These are phyloP conservation scores for Malbranchea cinnamomea DNA, from an alignment of 2,329 filamentous ascomycete species.

Conservation along the genomic window DNA sequence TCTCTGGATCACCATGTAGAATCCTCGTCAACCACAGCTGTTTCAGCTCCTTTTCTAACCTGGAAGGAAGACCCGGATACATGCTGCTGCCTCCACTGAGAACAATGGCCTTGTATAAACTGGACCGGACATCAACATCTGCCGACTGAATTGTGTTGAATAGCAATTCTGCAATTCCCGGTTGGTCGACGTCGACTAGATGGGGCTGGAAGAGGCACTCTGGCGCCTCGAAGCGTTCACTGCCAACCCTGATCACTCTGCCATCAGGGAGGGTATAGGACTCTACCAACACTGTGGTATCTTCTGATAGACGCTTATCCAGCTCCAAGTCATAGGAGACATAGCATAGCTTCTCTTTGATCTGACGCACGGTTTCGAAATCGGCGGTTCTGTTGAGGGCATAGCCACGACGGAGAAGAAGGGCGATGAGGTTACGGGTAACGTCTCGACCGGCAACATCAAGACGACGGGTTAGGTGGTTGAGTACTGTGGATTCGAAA, in stretches of 20 bases:
- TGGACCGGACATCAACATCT: conserved; percentile 86
- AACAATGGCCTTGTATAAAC: conserved; percentile 93
- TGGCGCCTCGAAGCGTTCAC: conserved; percentile 92
- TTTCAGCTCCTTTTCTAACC: conserved; percentile 96
- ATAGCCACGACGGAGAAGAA: conserved; percentile 85
- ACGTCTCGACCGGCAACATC: conserved; percentile 95
- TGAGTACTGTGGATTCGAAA: conserved; percentile 94
- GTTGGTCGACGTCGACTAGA: conserved; percentile 92
- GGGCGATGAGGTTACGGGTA: conserved; percentile 92
- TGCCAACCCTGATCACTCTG: conserved; percentile 87
- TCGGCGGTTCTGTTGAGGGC: conserved; percentile 95
- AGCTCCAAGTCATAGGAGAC: conserved; percentile 96
- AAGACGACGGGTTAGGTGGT: conserved; percentile 84
- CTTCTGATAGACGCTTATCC: conserved; percentile 89
- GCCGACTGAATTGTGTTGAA: conserved; percentile 98
- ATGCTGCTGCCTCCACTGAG: conserved; percentile 95
- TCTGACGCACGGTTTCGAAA: conserved; percentile 96
- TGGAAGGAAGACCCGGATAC: conserved; percentile 90
- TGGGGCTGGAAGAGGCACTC: conserved; percentile 98
- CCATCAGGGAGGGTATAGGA: conserved; percentile 95
- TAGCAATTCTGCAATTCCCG: conserved; percentile 88
- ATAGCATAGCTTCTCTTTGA: conserved; percentile 99
- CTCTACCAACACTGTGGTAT: conserved; percentile 93
- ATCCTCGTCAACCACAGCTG: conserved; percentile 94
- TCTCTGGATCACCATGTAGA: conserved; percentile 78